Base-by-base conservation (phyloP, 257 asterid species). In the Jacaranda copaia region DNA sequence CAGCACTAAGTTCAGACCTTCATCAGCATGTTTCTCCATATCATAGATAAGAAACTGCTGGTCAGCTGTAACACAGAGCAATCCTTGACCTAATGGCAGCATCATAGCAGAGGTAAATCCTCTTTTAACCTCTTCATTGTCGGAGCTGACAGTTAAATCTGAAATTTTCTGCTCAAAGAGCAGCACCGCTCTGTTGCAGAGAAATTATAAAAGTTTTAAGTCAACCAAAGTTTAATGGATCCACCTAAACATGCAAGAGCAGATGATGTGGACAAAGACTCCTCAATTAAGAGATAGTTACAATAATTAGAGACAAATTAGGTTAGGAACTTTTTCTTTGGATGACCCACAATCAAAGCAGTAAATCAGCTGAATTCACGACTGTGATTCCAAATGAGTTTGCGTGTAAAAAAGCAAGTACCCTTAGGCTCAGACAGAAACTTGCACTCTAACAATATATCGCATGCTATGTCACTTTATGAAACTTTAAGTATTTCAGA, bases 41-140 rank as follows among this genome's bases (percentile, higher is more conserved):
- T 81, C 92, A 86, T 93, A 96, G 64, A 91, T 75, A 65, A 93
- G 90, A 87, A 96, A 96, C 84, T 96, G 99, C 84, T 93, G 99
- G 78, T 96, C 99, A 77, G 89, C 97, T 42, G 99, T 96, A 81
- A 84, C 97, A 80, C 97, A 91, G 16, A 93, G 88, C 82, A 93
- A 79, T 55, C 95, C 99, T 62, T 87, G 92, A 80, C 84, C 85
- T 63, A 85, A 77, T n/a, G 96, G 98, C 70, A 93, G 88, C 92
- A 93, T 85, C 87, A 81, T 75, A 40, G 96, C 97, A 46, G 98
- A 91, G 70, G 84, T 90, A 81, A 96, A 93, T 60, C 98, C 97
- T 74, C 98, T 89, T 77, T 82, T 90, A 68, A 85, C 84, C 79
- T 92, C 96, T 81, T 90, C 98, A 42, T 80, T 82, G 40, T 90